Conservation (phyloP, 257 asterid genomes). For the Galeopsis tetrahit region DNA sequence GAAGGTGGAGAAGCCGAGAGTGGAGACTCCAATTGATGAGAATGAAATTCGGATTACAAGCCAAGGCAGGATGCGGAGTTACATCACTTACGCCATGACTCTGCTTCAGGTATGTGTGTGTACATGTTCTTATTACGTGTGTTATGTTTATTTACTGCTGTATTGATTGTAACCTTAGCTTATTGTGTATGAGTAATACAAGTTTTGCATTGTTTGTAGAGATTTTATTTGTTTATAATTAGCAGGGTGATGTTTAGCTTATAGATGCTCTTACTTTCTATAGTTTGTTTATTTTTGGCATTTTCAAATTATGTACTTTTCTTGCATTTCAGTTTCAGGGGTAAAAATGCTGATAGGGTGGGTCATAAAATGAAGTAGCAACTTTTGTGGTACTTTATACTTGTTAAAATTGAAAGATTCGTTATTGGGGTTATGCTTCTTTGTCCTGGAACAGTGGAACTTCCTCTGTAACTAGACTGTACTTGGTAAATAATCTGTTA, state of each 20-base stretch:
- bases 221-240: not conserved
- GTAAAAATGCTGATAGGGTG: conserved; percentile 22
- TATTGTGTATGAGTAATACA: not conserved
- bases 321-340: conserved; percentile 1
- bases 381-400: not conserved
- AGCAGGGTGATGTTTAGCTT: not conserved
- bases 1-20: conserved; percentile 73
- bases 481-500: not conserved
- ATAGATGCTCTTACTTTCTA: not conserved
- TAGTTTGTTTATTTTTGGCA: not conserved
- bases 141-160: not conserved
- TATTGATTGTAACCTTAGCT: not conserved
- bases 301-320: not conserved
- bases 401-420: not conserved
- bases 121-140: not conserved
- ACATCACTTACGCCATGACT: conserved; percentile 68
- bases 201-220: not conserved
- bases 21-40: conserved; percentile 60
- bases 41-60: conserved; percentile 75
- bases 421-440: no score
- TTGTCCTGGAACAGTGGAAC: no score
- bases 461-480: no score
- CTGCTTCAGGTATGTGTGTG: conserved; percentile 61
- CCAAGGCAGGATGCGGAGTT: conserved; percentile 74
- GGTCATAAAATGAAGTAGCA: not conserved